Percentiles rank a stretch among this genome's conserved stretches.
These are phyloP conservation scores for Cadophora sp. DNA, from an alignment of 2,329 filamentous ascomycete genomes.

Conservation along the genomic window DNA sequence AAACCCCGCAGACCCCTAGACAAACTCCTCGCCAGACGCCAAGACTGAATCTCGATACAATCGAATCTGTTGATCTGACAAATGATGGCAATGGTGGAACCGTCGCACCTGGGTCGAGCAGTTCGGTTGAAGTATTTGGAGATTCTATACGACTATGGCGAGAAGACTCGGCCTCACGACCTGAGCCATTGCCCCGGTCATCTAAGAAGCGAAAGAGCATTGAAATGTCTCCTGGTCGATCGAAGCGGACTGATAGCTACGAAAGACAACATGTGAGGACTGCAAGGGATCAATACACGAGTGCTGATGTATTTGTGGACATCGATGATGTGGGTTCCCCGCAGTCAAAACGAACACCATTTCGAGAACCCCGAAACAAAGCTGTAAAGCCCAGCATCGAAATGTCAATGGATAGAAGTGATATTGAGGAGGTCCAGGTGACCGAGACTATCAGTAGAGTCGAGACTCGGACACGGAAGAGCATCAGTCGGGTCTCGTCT, in stretches of 20 bases:
- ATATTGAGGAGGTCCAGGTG: conserved; percentile 33
- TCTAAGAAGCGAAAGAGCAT: conserved; percentile 46
- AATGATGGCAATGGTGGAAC: conserved; percentile 36
- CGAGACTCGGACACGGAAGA: conserved; percentile 40
- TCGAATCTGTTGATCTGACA: conserved; percentile 46
- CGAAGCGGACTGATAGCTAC: conserved; percentile 25
- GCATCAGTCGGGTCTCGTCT: conserved; percentile 38
- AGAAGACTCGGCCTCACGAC: conserved; percentile 40
- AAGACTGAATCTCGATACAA: conserved; percentile 29
- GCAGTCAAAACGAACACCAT: conserved; percentile 9
- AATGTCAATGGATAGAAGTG: conserved; percentile 15
- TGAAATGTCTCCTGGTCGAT: conserved; percentile 37
- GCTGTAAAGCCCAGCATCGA: conserved; percentile 32
- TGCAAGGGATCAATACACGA: conserved; percentile 11
- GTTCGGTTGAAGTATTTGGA: conserved; percentile 35
- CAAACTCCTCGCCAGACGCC: conserved; percentile 37
- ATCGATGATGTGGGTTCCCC: conserved; percentile 40
- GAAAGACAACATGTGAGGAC: conserved; percentile 17
- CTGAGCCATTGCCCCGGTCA: conserved; percentile 38
- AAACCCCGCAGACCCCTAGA: conserved; percentile 43
- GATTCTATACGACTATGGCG: conserved; percentile 38
- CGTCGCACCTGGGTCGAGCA: conserved; percentile 36
- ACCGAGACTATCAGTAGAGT: conserved; percentile 40
- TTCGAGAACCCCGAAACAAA: conserved; percentile 5
- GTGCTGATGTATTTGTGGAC: conserved; percentile 43